Evolutionary conservation across 371 early-diverging fungal genomes (phyloP).

Genomic region (Funneliformis caledonium): DNA sequence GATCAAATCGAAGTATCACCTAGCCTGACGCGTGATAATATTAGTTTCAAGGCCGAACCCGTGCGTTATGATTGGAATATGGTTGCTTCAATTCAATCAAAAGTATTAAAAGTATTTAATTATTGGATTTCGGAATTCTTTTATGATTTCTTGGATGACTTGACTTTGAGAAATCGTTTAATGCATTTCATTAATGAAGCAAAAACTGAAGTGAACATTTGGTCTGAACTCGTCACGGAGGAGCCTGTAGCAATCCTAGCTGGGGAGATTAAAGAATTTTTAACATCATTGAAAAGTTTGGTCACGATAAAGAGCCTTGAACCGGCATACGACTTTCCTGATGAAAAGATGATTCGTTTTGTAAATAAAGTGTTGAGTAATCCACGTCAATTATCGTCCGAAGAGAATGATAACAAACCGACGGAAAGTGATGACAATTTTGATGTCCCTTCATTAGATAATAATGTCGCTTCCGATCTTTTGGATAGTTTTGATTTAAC

Average conservation of each 20-base stretch:
- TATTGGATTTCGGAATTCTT: constrained; percentile 70
- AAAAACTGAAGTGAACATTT: constrained; percentile 38
- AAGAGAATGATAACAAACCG: not conserved
- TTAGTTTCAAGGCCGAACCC: constrained; percentile 13
- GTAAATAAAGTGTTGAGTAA: constrained; percentile 12
- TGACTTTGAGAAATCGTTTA: constrained; percentile 45
- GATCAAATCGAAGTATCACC: not conserved
- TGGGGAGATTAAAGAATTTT: constrained; percentile 34
- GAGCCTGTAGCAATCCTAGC: not conserved
- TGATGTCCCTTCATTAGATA: constrained; percentile 2
- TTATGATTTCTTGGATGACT: constrained; percentile 71
- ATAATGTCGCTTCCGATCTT: constrained; percentile 15
- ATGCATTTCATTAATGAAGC: constrained; percentile 39
- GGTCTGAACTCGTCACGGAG: constrained; percentile 34
- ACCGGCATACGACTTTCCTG: constrained; percentile 7
- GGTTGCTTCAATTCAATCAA: constrained; percentile 51
- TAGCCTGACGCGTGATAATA: not conserved
- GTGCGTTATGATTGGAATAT: constrained; percentile 49
- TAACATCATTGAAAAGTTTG: constrained; percentile 41
- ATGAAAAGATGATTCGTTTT: not conserved
- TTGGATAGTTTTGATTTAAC: constrained; percentile 45
- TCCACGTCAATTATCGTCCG: not conserved
- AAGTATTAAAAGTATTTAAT: constrained; percentile 60
- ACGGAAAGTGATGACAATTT: not conserved
- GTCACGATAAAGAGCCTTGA: constrained; percentile 31